phyloP scores from a whole-genome alignment of 2,329 filamentous ascomycete species.

The Biscogniauxia marginata region DNA sequence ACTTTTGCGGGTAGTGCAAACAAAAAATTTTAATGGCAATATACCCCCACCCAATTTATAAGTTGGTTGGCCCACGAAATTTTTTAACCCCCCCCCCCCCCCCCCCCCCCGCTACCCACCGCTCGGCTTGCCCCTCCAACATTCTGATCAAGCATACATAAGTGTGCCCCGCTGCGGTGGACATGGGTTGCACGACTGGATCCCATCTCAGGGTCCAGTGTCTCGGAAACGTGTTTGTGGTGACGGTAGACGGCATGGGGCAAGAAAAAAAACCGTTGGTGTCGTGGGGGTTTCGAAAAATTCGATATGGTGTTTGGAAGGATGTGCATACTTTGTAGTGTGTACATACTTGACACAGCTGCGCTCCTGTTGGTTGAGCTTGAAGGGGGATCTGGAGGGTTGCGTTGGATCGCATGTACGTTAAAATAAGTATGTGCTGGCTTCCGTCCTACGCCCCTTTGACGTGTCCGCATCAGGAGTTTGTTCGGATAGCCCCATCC shows the following conservation, averaged over 20 bases:
- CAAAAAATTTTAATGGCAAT: no score
- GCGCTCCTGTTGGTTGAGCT: neutral
- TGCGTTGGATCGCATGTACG: constrained; percentile 21
- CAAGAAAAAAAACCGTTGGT: neutral
- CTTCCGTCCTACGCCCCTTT: constrained; percentile 10
- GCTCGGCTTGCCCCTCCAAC: constrained; percentile 1
- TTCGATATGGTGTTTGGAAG: neutral
- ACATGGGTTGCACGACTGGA: constrained; percentile 8
- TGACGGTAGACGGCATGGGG: neutral
- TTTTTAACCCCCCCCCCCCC: constrained; percentile 6
- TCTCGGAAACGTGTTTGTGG: constrained; percentile 7
- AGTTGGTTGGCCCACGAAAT: no score
- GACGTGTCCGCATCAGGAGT: constrained; percentile 15
- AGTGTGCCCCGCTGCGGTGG: constrained; percentile 10
- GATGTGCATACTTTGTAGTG: neutral
- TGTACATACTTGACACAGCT: neutral
- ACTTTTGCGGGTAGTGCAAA: no score
- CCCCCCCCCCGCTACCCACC: neutral
- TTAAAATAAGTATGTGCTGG: constrained; percentile 23
- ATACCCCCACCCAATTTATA: no score
- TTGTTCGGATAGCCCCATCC: constrained; percentile 4
- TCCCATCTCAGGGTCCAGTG: constrained; percentile 5
- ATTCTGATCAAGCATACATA: constrained; percentile 4
- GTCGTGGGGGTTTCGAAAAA: neutral
- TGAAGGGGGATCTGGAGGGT: constrained; percentile 12